These are phyloP conservation scores for Penicillium sp. DNA, from an alignment of 2,329 filamentous ascomycete genomes.

Conservation along the genomic window DNA sequence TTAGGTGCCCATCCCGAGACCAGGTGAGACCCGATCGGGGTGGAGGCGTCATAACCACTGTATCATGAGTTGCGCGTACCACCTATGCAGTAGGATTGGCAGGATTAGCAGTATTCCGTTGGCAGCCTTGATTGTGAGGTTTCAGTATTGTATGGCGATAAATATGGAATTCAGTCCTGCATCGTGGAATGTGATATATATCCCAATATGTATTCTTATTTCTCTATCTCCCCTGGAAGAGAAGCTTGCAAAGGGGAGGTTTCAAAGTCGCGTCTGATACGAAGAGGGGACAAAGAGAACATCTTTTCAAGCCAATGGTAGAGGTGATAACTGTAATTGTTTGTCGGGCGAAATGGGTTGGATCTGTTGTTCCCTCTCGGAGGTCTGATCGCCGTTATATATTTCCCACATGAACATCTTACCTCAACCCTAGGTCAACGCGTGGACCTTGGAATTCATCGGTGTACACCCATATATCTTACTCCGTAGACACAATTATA, in stretches of 20 bases:
- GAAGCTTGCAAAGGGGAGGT: neutral
- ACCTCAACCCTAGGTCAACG: neutral
- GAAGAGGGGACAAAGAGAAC: neutral
- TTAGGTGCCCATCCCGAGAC: slow-evolving; percentile 2
- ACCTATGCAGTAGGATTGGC: neutral
- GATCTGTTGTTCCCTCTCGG: slow-evolving; percentile 2
- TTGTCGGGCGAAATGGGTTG: neutral
- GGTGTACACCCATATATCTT: no score
- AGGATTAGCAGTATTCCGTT: neutral
- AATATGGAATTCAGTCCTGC: slow-evolving; percentile 1
- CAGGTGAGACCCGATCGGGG: slow-evolving; percentile 11
- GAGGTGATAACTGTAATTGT: neutral
- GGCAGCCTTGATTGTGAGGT: neutral
- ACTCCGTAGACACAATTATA: no score
- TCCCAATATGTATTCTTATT: neutral
- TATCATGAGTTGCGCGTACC: slow-evolving; percentile 16
- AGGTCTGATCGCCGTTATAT: slow-evolving; percentile 16
- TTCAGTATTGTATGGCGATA: neutral
- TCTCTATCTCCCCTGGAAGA: neutral
- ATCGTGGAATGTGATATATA: slow-evolving; percentile 16
- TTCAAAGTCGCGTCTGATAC: neutral
- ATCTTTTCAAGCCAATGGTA: neutral
- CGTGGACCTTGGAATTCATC: neutral
- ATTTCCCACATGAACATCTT: neutral
- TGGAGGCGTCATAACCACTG: slow-evolving; percentile 12